phyloP scores from a whole-genome alignment of 225 moss, liverwort and hornwort genomes.

The Marchantia polymorpha region DNA sequence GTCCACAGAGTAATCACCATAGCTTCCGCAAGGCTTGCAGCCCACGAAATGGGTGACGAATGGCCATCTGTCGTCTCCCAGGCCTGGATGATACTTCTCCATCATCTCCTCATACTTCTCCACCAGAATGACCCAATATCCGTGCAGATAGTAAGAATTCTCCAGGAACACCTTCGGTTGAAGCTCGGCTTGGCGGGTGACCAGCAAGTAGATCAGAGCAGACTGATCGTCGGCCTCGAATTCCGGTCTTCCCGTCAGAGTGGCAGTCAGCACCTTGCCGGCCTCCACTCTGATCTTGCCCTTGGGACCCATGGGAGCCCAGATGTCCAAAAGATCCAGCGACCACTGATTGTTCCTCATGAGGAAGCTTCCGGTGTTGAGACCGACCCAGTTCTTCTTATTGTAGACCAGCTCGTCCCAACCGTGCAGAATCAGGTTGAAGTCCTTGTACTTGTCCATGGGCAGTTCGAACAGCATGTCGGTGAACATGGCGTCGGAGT shows the following conservation, averaged over 20 bases:
- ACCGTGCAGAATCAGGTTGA: slow-evolving; percentile 45
- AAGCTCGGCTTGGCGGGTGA: slow-evolving; percentile 45
- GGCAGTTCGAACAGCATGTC: slow-evolving; percentile 47
- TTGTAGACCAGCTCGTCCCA: slow-evolving; percentile 50
- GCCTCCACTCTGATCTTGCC: slow-evolving; percentile 62
- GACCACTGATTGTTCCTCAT: slow-evolving; percentile 50
- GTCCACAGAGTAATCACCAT: slow-evolving; percentile 73
- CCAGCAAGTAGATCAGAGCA: slow-evolving; percentile 45
- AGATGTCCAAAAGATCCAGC: slow-evolving; percentile 44
- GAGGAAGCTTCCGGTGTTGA: slow-evolving; percentile 49
- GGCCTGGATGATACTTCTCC: slow-evolving; percentile 66
- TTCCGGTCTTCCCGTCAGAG: slow-evolving; percentile 51
- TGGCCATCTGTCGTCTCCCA: slow-evolving; percentile 85
- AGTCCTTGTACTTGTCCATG: slow-evolving; percentile 41
- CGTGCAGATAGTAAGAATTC: slow-evolving; percentile 75
- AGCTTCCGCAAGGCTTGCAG: slow-evolving; percentile 83
- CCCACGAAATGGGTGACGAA: slow-evolving; percentile 93
- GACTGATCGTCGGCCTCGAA: slow-evolving; percentile 55
- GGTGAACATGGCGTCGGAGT: slow-evolving; percentile 52
- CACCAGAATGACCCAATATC: slow-evolving; percentile 79
- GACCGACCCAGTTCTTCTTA: slow-evolving; percentile 51
- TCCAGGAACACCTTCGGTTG: slow-evolving; percentile 63
- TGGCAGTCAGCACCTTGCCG: slow-evolving; percentile 58
- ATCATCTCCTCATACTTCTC: slow-evolving; percentile 78
- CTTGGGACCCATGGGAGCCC: slow-evolving; percentile 66